Conservation (phyloP, 2,329 filamentous ascomycete genomes). For the Botrytis cinerea region DNA sequence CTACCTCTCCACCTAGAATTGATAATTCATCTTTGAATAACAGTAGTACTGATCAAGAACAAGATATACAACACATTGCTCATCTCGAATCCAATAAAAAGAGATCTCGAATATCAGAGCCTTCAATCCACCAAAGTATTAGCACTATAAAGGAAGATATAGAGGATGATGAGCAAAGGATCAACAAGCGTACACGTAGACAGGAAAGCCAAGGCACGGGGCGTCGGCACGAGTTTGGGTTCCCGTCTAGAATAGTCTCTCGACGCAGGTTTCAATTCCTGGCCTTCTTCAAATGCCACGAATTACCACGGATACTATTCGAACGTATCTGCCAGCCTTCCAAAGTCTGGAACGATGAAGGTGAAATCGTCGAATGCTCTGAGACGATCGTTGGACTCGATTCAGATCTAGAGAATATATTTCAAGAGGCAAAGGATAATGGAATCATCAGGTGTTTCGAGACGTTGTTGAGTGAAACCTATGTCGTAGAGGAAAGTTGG, state of each 20-base stretch:
- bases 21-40: too few relatives aligned
- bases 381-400: background rate
- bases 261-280: conserved; percentile 1
- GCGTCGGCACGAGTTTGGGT: background rate
- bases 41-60: too few relatives aligned
- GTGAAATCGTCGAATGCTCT: background rate
- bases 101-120: too few relatives aligned
- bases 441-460: background rate
- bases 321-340: background rate
- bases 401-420: background rate
- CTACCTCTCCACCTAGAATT: too few relatives aligned
- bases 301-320: background rate
- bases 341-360: background rate
- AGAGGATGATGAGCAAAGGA: too few relatives aligned
- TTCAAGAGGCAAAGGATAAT: background rate
- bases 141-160: too few relatives aligned
- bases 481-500: background rate
- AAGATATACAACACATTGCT: too few relatives aligned
- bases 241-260: background rate
- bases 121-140: too few relatives aligned
- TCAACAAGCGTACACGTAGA: too few relatives aligned
- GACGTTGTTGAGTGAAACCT: background rate
- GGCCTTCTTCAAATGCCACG: background rate
- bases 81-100: too few relatives aligned
- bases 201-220: too few relatives aligned